Conservation (phyloP, 176 grass and related monocot genomes). For the Poa pratensis region DNA sequence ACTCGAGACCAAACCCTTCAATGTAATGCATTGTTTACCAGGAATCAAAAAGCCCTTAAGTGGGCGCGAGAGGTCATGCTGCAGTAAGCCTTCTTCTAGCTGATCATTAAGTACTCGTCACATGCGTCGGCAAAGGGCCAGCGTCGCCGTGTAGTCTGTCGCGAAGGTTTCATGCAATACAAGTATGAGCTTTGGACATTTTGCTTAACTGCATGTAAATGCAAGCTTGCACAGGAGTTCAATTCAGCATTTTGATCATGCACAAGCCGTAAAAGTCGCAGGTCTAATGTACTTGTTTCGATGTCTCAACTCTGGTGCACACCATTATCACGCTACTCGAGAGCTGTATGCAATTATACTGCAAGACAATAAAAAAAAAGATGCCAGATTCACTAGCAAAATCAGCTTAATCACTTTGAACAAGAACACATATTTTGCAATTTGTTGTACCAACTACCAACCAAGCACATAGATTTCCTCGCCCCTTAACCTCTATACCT, state of each 20-base stretch:
- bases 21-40: too few species aligned
- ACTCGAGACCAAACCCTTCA: too few species aligned
- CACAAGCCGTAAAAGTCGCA: neutral
- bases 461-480: neutral
- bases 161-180: too few species aligned
- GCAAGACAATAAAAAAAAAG: neutral
- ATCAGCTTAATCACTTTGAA: neutral
- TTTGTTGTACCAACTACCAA: neutral
- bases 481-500: neutral
- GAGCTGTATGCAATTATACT: neutral
- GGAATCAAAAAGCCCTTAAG: too few species aligned
- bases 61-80: too few species aligned
- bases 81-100: too few species aligned
- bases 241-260: neutral
- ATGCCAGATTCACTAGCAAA: neutral
- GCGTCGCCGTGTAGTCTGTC: too few species aligned
- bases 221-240: neutral
- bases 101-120: too few species aligned
- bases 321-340: neutral
- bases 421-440: neutral
- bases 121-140: too few species aligned
- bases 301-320: too few species aligned
- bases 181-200: neutral
- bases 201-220: neutral
- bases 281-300: neutral